A percentile compares a stretch with the other conserved stretches of the same genome.
Evolutionary conservation across 2,329 filamentous ascomycete species (phyloP).

Genomic region (Alternaria angustiovoidea): DNA sequence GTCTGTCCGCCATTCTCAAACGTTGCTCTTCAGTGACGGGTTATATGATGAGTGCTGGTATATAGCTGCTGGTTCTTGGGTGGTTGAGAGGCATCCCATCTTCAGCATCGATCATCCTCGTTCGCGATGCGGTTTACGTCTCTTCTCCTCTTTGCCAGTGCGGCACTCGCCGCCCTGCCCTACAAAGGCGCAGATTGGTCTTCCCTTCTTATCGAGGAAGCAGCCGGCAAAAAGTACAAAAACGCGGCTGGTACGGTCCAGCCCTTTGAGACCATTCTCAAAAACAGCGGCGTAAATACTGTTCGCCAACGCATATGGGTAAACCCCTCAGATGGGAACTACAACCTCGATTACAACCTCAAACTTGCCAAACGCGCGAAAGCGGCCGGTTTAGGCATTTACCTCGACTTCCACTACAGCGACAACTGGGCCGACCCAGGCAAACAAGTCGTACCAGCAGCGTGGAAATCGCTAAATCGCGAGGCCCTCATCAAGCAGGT

Average conservation of each 20-base stretch:
- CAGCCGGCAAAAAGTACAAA: constrained; percentile 68
- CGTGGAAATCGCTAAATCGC: constrained; percentile 67
- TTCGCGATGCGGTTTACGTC: constrained; percentile 40
- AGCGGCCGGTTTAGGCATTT: constrained; percentile 67
- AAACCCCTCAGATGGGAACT: constrained; percentile 66
- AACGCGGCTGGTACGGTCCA: constrained; percentile 61
- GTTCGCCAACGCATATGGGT: constrained; percentile 78
- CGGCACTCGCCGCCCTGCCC: constrained; percentile 59
- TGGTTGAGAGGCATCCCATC: not conserved
- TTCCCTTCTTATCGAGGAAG: constrained; percentile 70
- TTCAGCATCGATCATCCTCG: not conserved
- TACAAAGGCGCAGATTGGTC: constrained; percentile 77
- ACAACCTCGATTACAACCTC: constrained; percentile 75
- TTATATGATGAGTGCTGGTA: not conserved
- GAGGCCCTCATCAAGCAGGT: constrained; percentile 67
- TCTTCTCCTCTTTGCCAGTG: constrained; percentile 29
- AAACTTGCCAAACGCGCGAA: constrained; percentile 71
- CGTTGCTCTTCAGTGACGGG: not conserved
- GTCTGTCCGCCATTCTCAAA: not conserved
- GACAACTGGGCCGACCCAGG: constrained; percentile 76
- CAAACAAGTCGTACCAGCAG: constrained; percentile 68
- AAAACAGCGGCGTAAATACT: constrained; percentile 70
- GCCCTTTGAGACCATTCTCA: constrained; percentile 70
- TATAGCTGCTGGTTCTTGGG: not conserved
- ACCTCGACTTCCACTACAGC: constrained; percentile 71